phyloP scores from a whole-genome alignment of 2,329 filamentous ascomycete species.

The Cryphonectria japonica region DNA sequence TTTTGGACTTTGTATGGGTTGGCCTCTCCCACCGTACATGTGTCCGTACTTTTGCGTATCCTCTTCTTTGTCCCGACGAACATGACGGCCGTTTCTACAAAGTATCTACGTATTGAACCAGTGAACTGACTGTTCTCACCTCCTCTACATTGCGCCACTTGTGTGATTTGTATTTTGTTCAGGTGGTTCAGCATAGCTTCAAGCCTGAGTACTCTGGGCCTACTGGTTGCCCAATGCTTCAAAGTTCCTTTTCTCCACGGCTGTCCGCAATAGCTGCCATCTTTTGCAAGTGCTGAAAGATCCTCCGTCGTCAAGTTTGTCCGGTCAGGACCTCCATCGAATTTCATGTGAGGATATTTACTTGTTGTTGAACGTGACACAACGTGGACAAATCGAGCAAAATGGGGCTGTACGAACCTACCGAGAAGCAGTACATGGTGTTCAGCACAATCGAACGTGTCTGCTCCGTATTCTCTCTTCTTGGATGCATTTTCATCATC shows the following conservation, averaged over 20 bases:
- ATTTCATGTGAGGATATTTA: background rate
- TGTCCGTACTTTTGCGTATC: background rate
- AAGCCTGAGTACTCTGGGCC: background rate
- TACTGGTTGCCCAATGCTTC: background rate
- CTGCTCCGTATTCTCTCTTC: constrained; percentile 71
- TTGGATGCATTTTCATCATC: constrained; percentile 74
- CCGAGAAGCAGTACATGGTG: background rate
- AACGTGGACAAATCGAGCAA: background rate
- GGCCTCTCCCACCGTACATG: background rate
- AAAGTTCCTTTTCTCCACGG: background rate
- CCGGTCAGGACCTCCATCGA: background rate
- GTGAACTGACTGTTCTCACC: background rate
- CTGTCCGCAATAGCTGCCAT: background rate
- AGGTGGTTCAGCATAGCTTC: background rate
- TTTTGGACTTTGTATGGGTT: background rate
- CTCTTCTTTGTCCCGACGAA: background rate
- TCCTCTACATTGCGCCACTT: background rate
- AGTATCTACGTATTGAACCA: too few relatives aligned
- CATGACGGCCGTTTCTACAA: background rate
- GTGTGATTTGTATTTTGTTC: background rate
- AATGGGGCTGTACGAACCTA: background rate
- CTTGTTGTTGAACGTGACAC: background rate
- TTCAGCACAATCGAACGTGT: constrained; percentile 68
- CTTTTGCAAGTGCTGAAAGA: background rate
- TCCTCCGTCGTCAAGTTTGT: background rate